These are phyloP conservation scores for Effrenium voratum DNA, from an alignment of 73 alveolate species.

Conservation along the genomic window DNA sequence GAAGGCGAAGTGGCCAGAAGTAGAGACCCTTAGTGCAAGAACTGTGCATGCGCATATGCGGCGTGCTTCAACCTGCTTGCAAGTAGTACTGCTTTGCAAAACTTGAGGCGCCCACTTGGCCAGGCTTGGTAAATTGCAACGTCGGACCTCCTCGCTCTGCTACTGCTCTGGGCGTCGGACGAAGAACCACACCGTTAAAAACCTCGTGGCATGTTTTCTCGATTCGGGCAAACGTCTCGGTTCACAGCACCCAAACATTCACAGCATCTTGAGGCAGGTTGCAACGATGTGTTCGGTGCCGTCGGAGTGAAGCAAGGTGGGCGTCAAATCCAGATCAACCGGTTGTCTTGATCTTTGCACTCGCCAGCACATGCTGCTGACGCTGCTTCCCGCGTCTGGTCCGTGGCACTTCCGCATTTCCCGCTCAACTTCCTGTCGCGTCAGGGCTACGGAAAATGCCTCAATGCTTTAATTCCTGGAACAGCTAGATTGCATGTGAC, in stretches of 20 bases:
- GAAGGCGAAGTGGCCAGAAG: slow-evolving; percentile 61
- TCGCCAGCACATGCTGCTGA: slow-evolving; percentile 75
- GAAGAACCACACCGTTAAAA: slow-evolving; percentile 84
- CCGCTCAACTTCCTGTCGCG: slow-evolving; percentile 69
- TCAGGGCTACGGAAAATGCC: too few relatives aligned
- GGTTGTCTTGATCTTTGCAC: slow-evolving; percentile 80
- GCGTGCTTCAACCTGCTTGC: not conserved
- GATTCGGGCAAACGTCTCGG: not conserved
- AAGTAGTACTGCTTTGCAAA: not conserved
- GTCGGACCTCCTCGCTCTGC: slow-evolving; percentile 89
- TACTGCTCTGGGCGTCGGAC: slow-evolving; percentile 82
- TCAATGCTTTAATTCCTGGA: too few relatives aligned
- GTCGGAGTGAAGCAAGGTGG: slow-evolving; percentile 62
- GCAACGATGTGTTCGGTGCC: slow-evolving; percentile 89
- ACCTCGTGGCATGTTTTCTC: not conserved
- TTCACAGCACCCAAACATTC: too few relatives aligned
- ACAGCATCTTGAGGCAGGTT: too few relatives aligned
- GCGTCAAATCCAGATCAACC: slow-evolving; percentile 55
- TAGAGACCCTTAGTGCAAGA: slow-evolving; percentile 45
- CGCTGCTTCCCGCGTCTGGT: slow-evolving; percentile 14
- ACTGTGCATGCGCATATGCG: not conserved
- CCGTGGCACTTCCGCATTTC: slow-evolving; percentile 91
- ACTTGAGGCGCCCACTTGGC: slow-evolving; percentile 10
- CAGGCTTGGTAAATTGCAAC: slow-evolving; percentile 68
- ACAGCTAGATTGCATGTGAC: too few relatives aligned